Evolutionary conservation across 2,329 filamentous ascomycete genomes (phyloP).

Genomic region (Neopestalotiopsis sp.): DNA sequence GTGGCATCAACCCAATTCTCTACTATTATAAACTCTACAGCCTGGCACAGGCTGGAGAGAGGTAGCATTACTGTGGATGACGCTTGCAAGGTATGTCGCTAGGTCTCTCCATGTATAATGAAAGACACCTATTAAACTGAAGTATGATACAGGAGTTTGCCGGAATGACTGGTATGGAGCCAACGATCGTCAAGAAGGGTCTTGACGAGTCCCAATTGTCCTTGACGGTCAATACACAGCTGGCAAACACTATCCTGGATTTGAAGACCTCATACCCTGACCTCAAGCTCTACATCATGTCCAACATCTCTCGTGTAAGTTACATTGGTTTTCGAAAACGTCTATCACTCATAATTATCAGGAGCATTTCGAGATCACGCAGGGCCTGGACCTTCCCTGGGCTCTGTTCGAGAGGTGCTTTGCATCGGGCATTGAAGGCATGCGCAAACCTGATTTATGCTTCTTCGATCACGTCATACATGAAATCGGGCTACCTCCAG

Average conservation of each 20-base stretch:
- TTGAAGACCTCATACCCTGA: slow-evolving; percentile 17
- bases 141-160: slow-evolving; percentile 10
- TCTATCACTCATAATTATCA: slow-evolving; percentile 4
- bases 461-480: slow-evolving; percentile 27
- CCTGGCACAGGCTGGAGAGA: slow-evolving; percentile 25
- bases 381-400: slow-evolving; percentile 16
- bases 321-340: neutral
- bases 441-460: slow-evolving; percentile 30
- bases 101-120: neutral
- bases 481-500: slow-evolving; percentile 18
- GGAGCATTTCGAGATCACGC: slow-evolving; percentile 24
- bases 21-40: slow-evolving; percentile 24
- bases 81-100: slow-evolving; percentile 19
- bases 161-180: slow-evolving; percentile 15
- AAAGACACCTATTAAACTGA: neutral
- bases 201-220: slow-evolving; percentile 22
- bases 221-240: slow-evolving; percentile 15
- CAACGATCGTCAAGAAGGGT: slow-evolving; percentile 13
- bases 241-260: slow-evolving; percentile 21
- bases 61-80: slow-evolving; percentile 21
- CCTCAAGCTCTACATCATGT: slow-evolving; percentile 28
- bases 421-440: slow-evolving; percentile 22
- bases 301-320: slow-evolving; percentile 28
- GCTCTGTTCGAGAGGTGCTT: slow-evolving; percentile 21
- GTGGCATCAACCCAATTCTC: slow-evolving; percentile 21